A percentile compares a stretch with the other conserved stretches of the same genome.
phyloP scores from a whole-genome alignment of 345 rosid genomes.

The Brassica carinata region DNA sequence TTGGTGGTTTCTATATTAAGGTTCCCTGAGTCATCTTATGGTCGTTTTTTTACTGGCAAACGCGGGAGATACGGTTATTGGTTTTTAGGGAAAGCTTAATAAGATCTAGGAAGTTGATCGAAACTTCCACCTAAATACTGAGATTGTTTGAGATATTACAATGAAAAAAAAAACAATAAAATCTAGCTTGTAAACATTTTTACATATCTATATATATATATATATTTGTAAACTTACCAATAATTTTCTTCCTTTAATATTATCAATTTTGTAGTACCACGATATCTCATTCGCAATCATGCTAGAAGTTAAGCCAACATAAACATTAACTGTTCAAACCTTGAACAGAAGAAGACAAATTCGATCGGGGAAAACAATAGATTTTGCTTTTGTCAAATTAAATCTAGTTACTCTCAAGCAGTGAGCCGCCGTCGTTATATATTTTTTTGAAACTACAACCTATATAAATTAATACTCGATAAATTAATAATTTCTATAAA shows the following conservation, averaged over 20 bases:
- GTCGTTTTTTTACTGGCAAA: constrained; percentile 29
- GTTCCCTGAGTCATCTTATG: constrained; percentile 8
- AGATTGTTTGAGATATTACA: neutral
- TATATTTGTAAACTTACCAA: neutral
- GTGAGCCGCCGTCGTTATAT: neutral
- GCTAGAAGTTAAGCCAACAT: neutral
- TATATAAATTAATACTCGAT: no score
- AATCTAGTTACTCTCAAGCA: neutral
- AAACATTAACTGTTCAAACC: neutral
- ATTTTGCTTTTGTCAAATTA: no score
- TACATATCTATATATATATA: neutral
- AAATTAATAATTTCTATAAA: no score
- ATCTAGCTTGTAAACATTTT: neutral
- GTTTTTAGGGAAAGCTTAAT: neutral
- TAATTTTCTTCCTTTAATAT: neutral
- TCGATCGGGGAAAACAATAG: neutral
- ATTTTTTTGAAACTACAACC: neutral
- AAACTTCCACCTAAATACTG: neutral
- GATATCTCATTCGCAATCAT: neutral
- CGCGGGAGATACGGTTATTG: constrained; percentile 32
- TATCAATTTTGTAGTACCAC: neutral
- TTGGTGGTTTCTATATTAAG: constrained; percentile 25
- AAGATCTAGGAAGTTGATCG: neutral
- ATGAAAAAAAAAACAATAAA: neutral
- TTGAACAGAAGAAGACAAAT: neutral